Evolutionary conservation across 768 basidiomycete genomes (phyloP).

Genomic region (Tricholoma terreum): DNA sequence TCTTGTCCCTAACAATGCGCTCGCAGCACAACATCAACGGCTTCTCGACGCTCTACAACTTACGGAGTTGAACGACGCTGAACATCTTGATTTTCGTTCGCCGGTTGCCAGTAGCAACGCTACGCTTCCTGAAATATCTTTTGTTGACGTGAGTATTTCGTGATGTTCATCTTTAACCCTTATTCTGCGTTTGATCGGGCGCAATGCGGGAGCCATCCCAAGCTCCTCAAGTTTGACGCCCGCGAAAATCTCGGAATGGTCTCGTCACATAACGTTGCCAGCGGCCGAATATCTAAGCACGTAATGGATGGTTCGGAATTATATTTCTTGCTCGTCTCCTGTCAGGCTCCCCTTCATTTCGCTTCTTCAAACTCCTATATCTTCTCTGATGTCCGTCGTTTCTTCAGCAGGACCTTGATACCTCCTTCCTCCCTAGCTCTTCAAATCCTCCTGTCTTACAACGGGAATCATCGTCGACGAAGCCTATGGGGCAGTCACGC

Average conservation of each 20-base stretch:
- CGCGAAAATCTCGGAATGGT: constrained; percentile 3
- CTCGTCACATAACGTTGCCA: not conserved
- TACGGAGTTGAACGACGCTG: not conserved
- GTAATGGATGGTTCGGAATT: constrained; percentile 6
- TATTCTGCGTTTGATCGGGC: not conserved
- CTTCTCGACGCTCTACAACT: not conserved
- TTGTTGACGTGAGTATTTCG: constrained; percentile 4
- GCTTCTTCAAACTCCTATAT: constrained; percentile 8
- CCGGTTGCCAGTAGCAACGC: not conserved
- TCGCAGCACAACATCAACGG: constrained; percentile 1
- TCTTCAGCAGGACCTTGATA: constrained; percentile 7
- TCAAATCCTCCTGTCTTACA: constrained; percentile 11
- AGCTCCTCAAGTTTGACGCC: not conserved
- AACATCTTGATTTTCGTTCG: not conserved
- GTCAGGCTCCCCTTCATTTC: constrained; percentile 10
- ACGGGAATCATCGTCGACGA: constrained; percentile 12
- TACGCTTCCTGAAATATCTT: not conserved
- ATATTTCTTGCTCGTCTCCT: not conserved
- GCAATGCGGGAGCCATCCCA: not conserved
- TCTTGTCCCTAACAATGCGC: not conserved
- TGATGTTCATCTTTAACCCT: not conserved
- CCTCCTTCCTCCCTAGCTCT: constrained; percentile 5
- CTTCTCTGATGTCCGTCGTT: constrained; percentile 4
- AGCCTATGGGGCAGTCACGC: constrained; percentile 7
- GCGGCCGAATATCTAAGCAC: constrained; percentile 3